Evolutionary conservation across 2,329 filamentous ascomycete species (phyloP).

Genomic region (Aureobasidium leucospermi): DNA sequence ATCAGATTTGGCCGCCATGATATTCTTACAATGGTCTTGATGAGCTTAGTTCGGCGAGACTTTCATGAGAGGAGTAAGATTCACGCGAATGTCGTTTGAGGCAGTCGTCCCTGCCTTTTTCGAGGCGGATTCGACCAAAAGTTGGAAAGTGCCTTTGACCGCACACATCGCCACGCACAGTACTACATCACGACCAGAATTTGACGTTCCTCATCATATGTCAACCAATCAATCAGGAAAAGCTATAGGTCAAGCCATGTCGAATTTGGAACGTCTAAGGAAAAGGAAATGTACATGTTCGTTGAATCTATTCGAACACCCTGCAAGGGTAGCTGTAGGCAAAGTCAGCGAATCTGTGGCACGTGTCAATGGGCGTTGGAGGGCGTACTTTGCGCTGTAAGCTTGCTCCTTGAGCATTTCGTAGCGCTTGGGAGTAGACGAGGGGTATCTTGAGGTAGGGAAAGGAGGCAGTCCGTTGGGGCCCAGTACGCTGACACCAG

Average conservation of each 20-base stretch:
- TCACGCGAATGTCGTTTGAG: background rate
- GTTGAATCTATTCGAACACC: slow-evolving; percentile 30
- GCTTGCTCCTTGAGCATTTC: slow-evolving; percentile 64
- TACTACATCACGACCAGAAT: background rate
- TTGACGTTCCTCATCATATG: too few species aligned
- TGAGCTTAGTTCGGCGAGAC: background rate
- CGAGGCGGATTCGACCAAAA: background rate
- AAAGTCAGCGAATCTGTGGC: slow-evolving; percentile 19
- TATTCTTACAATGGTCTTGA: background rate
- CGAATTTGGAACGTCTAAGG: slow-evolving; percentile 7
- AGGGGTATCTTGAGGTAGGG: slow-evolving; percentile 60
- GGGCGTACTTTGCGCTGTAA: slow-evolving; percentile 41
- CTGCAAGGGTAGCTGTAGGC: slow-evolving; percentile 38
- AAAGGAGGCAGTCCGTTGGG: slow-evolving; percentile 78
- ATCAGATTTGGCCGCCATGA: background rate
- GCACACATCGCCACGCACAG: background rate
- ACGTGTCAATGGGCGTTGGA: background rate
- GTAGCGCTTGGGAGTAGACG: slow-evolving; percentile 57
- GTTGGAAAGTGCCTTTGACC: background rate
- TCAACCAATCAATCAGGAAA: background rate
- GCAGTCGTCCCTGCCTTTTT: background rate
- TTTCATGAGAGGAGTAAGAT: background rate
- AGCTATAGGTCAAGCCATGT: background rate
- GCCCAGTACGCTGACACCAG: slow-evolving; percentile 55
- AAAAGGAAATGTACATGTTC: slow-evolving; percentile 12